Base-by-base conservation (phyloP, 352 stramenopile genomes). In the Pythium phragmitis region DNA sequence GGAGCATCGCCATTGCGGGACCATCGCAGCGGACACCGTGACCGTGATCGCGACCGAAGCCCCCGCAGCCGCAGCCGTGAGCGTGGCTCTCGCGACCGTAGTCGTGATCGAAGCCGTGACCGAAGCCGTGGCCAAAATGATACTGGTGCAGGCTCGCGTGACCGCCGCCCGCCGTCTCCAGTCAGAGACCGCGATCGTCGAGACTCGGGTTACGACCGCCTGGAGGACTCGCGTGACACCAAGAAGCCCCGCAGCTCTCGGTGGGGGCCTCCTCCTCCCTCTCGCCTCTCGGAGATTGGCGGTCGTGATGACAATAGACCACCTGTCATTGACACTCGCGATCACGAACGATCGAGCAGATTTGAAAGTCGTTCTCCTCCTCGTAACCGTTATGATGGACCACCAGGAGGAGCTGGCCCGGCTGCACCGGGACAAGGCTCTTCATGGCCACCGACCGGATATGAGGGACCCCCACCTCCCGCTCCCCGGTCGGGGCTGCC, bases 221-320 rank as follows among this genome's bases (percentile, higher is more conserved):
- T 73, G 41, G 54, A 81, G 16, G 77, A 89, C 42, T 47, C 49
- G 8, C 79, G 83, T 16, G 68, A 76, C 36, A 12, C 58, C 19
- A 92, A 92, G 70, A 89, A 88, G 43, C 62, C 69, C n/a, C 79
- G 82, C 36, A 72, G 75, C 12, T 92, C 84, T 48, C 81, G 84
- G 19, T 92, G 84, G 84, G 84, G 81, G 1, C 73, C 81, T 39
- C 34, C 34, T 39, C 34, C 34, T 39, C 34, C 34, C 4, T 39
- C 34, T 49, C 57, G 70, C 57, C 57, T 70, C 36, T 69, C 70
- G 28, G 34, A 71, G 41, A 67, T 63, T 41, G 33, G 39, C 17
- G 47, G 50, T 3, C 61, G 50, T 2, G 63, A 67, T 42, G 72
- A 71, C 50, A 73, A 73, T 70, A 79, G 75, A 68, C 75, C 79